Conservation (phyloP, 768 basidiomycete genomes). For the Psilocybe tampanensis region DNA sequence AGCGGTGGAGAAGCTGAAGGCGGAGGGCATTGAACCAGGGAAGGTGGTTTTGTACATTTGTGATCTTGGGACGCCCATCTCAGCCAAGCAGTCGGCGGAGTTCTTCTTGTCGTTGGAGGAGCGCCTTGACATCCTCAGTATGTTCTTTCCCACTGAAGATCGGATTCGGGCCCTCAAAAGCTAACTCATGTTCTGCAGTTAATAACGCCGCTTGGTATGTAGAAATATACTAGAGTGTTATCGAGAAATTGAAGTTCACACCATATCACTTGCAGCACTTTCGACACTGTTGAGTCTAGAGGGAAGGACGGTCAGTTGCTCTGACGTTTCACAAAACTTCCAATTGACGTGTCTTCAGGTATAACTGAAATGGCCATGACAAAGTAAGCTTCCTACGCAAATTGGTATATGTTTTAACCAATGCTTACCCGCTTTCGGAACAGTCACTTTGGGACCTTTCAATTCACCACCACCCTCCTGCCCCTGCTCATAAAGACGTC, state of each 20-base stretch:
- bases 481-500: slow-evolving; percentile 19
- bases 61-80: slow-evolving; percentile 11
- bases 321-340: neutral
- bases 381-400: slow-evolving; percentile 3
- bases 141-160: neutral
- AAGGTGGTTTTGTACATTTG: slow-evolving; percentile 10
- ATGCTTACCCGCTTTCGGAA: neutral
- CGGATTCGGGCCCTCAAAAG: neutral
- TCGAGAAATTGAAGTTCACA: neutral
- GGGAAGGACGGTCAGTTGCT: neutral
- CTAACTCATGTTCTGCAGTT: too few relatives aligned
- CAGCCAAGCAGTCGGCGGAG: slow-evolving; percentile 5
- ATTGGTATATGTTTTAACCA: neutral
- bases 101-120: slow-evolving; percentile 12
- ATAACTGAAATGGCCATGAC: slow-evolving; percentile 14
- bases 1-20: slow-evolving; percentile 14
- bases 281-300: neutral
- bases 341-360: neutral
- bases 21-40: slow-evolving; percentile 10
- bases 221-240: neutral
- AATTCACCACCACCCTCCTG: slow-evolving; percentile 17
- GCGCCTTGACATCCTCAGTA: slow-evolving; percentile 16
- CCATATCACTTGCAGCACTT: neutral
- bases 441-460: slow-evolving; percentile 21
- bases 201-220: neutral